Base-by-base conservation (phyloP, 2,329 filamentous ascomycete genomes). In the Elsinoe necatrix region DNA sequence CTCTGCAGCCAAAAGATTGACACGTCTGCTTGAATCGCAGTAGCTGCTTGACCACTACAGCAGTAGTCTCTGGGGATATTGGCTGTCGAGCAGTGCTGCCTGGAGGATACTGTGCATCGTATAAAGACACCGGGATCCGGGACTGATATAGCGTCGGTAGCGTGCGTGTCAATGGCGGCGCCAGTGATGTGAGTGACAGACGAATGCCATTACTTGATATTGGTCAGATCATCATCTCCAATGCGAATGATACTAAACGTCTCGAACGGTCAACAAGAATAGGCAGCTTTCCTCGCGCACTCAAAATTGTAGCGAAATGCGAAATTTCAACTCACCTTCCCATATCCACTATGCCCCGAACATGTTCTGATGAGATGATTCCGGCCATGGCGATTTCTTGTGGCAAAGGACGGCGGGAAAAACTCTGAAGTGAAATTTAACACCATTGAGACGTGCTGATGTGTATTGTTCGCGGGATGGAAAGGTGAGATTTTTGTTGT, bases 141-240 rank as follows among this genome's bases (percentile, higher is more conserved):
- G 89, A 83, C 64, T 86, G 82, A 71, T 89, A 95, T 57, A 95
- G 65, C 23, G 86, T 91, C 16, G 80, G 83, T 41, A 95, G 78
- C 21, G 90, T 81, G 21, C 90, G 85, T 21, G 86, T 78, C 37
- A 76, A 81, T 3, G 83, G 81, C 20, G 86, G 84, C 3, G 83
- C 80, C n/a, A 95, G 78, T 62, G 89, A 84, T 7, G 89, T 88
- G 65, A 95, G 89, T 43, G 89, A 92, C 76, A 95, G 95, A 56
- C 91, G 88, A 65, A 95, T 92, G 64, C 90, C 91, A 75, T 95
- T 96, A 75, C 89, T 89, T 57, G 11, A 18, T 6, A 9, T 8
- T n/a, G 11, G 27, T 42, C 41, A 37, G 37, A 20, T 31, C 39
- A 14, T 2, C 11, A 4, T 16, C 16, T 21, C 1, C 5, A 8